These are phyloP conservation scores for Geosmithia flava DNA, from an alignment of 2,329 filamentous ascomycete genomes.

Conservation along the genomic window DNA sequence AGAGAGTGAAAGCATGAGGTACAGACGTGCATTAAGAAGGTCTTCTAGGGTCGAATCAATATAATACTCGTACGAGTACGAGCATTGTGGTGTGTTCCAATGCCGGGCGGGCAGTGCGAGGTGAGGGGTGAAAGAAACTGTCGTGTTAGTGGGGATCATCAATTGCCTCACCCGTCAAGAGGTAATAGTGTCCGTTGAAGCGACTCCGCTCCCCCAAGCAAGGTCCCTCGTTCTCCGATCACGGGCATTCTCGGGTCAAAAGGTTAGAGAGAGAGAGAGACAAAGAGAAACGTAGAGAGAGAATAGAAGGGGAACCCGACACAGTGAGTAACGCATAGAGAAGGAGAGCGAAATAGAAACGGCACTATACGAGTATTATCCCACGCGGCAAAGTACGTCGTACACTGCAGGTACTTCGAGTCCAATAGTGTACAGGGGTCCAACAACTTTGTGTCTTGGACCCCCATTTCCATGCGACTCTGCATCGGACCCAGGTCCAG, in stretches of 20 bases:
- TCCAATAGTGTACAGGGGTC: not conserved
- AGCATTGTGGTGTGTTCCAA: not conserved
- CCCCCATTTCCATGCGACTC: not conserved
- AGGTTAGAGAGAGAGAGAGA: no score
- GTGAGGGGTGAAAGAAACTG: not conserved
- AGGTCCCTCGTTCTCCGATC: not conserved
- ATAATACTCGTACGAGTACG: no score
- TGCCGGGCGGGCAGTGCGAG: not conserved
- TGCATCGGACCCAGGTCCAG: not conserved
- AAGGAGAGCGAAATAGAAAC: no score
- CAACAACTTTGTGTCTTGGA: not conserved
- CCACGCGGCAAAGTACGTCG: not conserved
- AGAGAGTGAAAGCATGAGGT: no score
- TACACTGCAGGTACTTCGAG: not conserved
- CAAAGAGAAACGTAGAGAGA: not conserved
- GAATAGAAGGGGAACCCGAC: not conserved
- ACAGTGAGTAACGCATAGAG: no score
- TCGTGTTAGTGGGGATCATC: slow-evolving; percentile 1
- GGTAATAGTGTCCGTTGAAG: not conserved
- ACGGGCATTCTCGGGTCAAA: slow-evolving; percentile 1
- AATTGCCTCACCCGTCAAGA: slow-evolving; percentile 1
- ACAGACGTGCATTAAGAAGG: no score
- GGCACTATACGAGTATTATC: not conserved
- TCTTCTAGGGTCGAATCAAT: not conserved
- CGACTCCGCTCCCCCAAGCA: not conserved